Conservation (phyloP, 768 basidiomycete genomes). For the Serpula lacrymans region DNA sequence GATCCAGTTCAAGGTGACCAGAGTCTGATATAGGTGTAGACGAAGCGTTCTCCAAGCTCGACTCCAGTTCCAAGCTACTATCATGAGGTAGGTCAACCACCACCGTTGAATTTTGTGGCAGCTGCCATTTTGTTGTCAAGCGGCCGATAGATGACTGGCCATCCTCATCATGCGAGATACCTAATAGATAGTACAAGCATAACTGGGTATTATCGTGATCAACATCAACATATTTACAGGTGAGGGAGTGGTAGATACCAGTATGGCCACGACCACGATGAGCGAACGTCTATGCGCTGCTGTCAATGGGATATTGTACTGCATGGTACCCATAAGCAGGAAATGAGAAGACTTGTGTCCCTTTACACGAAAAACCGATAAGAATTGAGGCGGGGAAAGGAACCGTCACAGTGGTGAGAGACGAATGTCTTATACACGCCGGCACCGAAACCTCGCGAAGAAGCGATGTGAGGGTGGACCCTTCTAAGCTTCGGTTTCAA, state of each 20-base stretch:
- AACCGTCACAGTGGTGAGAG: background rate
- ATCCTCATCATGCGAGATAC: constrained; percentile 5
- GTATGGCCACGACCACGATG: constrained; percentile 19
- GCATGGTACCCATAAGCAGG: constrained; percentile 16
- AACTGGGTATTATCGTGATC: constrained; percentile 6
- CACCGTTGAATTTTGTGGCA: constrained; percentile 1
- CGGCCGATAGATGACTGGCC: constrained; percentile 2
- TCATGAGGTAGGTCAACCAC: background rate
- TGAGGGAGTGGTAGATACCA: too few relatives aligned
- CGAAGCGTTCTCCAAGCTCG: too few relatives aligned
- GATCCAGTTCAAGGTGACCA: constrained; percentile 5
- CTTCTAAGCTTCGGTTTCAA: constrained; percentile 1
- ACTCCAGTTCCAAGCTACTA: too few relatives aligned
- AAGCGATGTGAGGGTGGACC: background rate
- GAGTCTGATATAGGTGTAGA: too few relatives aligned
- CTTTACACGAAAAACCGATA: background rate
- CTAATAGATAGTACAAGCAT: constrained; percentile 19
- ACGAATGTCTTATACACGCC: constrained; percentile 3
- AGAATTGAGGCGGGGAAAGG: background rate
- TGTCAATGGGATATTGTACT: constrained; percentile 21
- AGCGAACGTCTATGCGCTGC: constrained; percentile 27
- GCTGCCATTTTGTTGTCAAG: constrained; percentile 3
- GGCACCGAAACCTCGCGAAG: background rate
- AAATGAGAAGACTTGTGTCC: background rate
- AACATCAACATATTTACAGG: background rate